phyloP scores from a whole-genome alignment of 257 asterid genomes.

The Fraxinus americana region DNA sequence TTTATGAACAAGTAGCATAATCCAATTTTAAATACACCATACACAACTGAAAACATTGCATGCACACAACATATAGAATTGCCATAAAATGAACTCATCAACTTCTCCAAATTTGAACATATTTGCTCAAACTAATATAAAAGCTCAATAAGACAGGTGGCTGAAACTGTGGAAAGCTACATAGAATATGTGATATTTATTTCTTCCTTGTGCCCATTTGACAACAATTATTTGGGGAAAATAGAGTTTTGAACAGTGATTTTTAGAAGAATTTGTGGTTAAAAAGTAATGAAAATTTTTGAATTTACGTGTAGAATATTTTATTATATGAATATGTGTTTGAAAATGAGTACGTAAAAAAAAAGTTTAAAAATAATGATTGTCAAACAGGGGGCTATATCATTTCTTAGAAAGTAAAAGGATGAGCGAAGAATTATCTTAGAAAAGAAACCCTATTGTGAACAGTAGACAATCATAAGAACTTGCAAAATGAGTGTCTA shows the following conservation, averaged over 20 bases:
- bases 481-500: not conserved
- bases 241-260: too few species aligned
- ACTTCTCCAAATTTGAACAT: constrained; percentile 38
- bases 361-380: too few species aligned
- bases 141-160: constrained; percentile 24
- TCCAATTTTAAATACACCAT: not conserved
- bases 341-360: too few species aligned
- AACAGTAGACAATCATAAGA: constrained; percentile 3
- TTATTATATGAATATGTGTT: too few species aligned
- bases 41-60: constrained; percentile 12
- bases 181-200: constrained; percentile 19
- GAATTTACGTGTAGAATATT: too few species aligned
- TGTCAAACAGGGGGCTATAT: not conserved
- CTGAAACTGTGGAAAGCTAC: constrained; percentile 19
- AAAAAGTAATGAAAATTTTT: too few species aligned
- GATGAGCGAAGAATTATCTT: constrained; percentile 13
- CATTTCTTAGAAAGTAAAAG: constrained; percentile 21
- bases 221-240: too few species aligned
- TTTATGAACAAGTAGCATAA: too few species aligned
- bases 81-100: constrained; percentile 40
- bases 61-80: constrained; percentile 43
- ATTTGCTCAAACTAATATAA: constrained; percentile 25
- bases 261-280: too few species aligned
- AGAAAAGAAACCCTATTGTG: not conserved
- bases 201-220: constrained; percentile 6